phyloP scores from a whole-genome alignment of 495 filamentous ascomycete species.

The Collariella sp. region DNA sequence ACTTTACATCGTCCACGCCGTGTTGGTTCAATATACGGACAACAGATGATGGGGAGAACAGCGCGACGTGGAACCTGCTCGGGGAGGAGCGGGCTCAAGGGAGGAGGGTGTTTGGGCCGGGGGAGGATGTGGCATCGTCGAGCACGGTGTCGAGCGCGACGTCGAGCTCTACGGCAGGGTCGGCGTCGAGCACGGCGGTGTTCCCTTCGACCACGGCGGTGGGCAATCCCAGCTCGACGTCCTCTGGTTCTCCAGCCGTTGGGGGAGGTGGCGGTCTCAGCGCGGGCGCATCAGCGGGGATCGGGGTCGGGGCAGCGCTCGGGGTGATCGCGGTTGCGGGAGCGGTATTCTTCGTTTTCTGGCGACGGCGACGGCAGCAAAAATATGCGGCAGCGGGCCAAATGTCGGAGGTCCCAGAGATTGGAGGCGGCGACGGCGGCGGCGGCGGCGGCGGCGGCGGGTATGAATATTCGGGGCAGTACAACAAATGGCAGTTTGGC shows the following conservation, averaged over 20 bases:
- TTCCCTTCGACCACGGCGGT: background rate
- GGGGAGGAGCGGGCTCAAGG: background rate
- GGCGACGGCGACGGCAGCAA: background rate
- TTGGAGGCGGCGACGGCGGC: background rate
- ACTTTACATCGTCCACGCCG: slow-evolving; percentile 1
- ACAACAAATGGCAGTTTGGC: background rate
- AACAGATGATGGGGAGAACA: background rate
- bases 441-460: background rate
- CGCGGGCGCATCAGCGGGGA: slow-evolving; percentile 5
- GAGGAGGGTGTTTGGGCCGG: background rate
- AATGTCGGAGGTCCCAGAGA: background rate
- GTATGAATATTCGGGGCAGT: too few relatives aligned
- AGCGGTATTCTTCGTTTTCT: background rate
- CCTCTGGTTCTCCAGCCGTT: background rate
- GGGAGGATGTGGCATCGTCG: too few relatives aligned
- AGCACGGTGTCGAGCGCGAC: background rate
- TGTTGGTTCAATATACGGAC: slow-evolving; percentile 9
- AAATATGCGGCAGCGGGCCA: background rate
- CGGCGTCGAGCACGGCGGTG: background rate
- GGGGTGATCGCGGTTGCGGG: background rate
- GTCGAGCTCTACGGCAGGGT: background rate
- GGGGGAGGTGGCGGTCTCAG: background rate
- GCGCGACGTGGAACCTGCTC: background rate
- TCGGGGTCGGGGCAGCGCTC: background rate
- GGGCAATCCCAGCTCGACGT: background rate